phyloP scores from a whole-genome alignment of 2,329 filamentous ascomycete species.

The Exophiala sp. region DNA sequence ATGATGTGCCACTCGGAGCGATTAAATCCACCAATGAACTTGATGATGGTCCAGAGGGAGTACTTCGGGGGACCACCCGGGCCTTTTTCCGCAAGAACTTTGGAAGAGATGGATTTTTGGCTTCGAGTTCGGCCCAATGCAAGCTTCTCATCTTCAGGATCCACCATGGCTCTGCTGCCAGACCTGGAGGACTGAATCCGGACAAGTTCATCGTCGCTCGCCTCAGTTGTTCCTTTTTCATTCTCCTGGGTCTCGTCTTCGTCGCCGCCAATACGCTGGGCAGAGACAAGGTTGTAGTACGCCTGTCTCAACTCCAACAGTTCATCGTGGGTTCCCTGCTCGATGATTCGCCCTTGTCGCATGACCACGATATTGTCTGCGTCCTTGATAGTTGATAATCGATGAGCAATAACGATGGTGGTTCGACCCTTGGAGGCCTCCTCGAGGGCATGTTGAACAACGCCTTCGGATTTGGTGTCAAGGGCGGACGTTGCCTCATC shows the following conservation, averaged over 20 bases:
- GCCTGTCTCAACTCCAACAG: constrained; percentile 68
- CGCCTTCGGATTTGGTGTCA: constrained; percentile 90
- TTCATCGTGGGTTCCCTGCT: constrained; percentile 84
- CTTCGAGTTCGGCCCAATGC: constrained; percentile 45
- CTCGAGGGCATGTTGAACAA: constrained; percentile 90
- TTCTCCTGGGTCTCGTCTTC: constrained; percentile 36
- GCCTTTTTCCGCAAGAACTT: constrained; percentile 59
- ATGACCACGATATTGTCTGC: constrained; percentile 97
- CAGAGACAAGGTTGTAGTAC: constrained; percentile 82
- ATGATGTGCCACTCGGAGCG: constrained; percentile 41
- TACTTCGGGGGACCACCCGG: constrained; percentile 57
- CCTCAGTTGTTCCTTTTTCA: constrained; percentile 29
- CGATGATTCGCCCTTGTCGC: constrained; percentile 76
- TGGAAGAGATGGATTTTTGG: constrained; percentile 62
- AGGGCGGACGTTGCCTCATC: constrained; percentile 94
- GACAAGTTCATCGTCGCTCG: constrained; percentile 31
- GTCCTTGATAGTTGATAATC: constrained; percentile 87
- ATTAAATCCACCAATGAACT: constrained; percentile 78
- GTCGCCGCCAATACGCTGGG: constrained; percentile 72
- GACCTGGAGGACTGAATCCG: constrained; percentile 36
- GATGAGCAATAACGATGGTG: constrained; percentile 93
- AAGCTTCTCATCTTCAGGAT: constrained; percentile 34
- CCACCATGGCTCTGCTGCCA: constrained; percentile 24
- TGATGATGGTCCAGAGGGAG: constrained; percentile 70
- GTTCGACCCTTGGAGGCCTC: constrained; percentile 81